These are phyloP conservation scores for Pascua guehoae DNA, from an alignment of 1,284 basidiomycete genomes.

Conservation along the genomic window DNA sequence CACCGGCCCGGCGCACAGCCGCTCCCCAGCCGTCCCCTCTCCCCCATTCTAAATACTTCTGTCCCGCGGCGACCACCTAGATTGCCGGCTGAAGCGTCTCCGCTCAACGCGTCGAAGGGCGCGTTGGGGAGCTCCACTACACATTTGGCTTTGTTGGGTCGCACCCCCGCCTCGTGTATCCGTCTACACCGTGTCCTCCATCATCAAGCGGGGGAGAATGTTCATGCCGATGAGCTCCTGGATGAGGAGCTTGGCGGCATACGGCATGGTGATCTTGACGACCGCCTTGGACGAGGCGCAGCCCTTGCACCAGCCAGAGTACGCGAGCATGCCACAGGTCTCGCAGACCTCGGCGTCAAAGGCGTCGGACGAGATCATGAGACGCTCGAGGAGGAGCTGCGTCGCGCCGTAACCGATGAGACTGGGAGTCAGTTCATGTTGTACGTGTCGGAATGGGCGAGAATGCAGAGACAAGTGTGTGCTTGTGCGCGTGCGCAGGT, in stretches of 20 bases:
- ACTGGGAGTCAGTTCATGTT: constrained; percentile 42
- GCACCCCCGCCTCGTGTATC: background rate
- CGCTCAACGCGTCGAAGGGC: background rate
- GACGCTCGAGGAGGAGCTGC: constrained; percentile 87
- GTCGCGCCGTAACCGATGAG: constrained; percentile 94
- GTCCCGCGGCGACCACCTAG: background rate
- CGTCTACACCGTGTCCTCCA: constrained; percentile 56
- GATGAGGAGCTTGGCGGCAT: constrained; percentile 94
- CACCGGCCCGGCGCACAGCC: no score
- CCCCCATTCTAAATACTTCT: background rate
- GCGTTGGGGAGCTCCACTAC: background rate
- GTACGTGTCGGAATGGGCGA: background rate
- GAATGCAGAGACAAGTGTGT: no score
- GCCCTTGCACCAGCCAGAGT: constrained; percentile 86
- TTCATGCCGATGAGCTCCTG: constrained; percentile 99
- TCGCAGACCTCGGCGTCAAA: constrained; percentile 97
- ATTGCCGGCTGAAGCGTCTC: no score
- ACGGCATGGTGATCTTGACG: constrained; percentile 94
- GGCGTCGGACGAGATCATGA: constrained; percentile 97
- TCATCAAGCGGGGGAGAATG: constrained; percentile 75
- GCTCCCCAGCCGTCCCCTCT: no score
- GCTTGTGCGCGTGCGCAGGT: no score
- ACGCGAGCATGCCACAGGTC: constrained; percentile 91
- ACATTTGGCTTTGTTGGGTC: background rate
- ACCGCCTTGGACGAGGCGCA: constrained; percentile 97